Evolutionary conservation across 1,139 yeast genomes (phyloP).

Genomic region (Taphrina confusa): DNA sequence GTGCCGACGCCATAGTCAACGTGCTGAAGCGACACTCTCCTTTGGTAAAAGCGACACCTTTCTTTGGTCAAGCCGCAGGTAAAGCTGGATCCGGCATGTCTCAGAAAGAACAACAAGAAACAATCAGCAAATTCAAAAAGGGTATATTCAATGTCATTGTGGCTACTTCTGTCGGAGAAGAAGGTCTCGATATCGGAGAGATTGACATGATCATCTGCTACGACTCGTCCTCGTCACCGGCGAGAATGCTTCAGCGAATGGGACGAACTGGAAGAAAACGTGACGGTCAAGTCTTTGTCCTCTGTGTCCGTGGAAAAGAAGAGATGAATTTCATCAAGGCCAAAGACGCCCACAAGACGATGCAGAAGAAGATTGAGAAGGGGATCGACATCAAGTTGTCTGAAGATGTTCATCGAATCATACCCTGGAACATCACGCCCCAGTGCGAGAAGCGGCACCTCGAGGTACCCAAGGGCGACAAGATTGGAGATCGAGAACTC

Average conservation of each 20-base stretch:
- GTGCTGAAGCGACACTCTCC: conserved; percentile 56
- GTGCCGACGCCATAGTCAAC: conserved; percentile 82
- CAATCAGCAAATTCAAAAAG: conserved; percentile 68
- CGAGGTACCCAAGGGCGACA: conserved; percentile 56
- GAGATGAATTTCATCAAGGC: conserved; percentile 78
- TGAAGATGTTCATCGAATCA: conserved; percentile 47
- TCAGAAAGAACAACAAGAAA: conserved; percentile 54
- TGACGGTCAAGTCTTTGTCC: conserved; percentile 77
- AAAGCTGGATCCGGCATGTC: conserved; percentile 48
- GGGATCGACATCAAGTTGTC: conserved; percentile 27
- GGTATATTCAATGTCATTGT: conserved; percentile 78
- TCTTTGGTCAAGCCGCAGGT: conserved; percentile 71
- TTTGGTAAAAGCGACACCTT: conserved; percentile 71
- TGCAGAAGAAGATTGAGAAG: conserved; percentile 52
- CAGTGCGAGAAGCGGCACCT: conserved; percentile 58
- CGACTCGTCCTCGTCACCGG: conserved; percentile 91
- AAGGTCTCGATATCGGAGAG: conserved; percentile 97
- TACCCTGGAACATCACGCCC: conserved; percentile 63
- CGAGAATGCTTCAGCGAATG: conserved; percentile 90
- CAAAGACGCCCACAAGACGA: conserved; percentile 75
- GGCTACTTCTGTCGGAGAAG: conserved; percentile 98
- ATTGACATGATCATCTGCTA: conserved; percentile 90
- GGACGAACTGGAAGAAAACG: conserved; percentile 97
- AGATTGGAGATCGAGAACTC: conserved; percentile 36
- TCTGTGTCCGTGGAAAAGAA: conserved; percentile 73